Evolutionary conservation across 805 yeast species (phyloP).

Genomic region (Metschnikowia corniflorae): DNA sequence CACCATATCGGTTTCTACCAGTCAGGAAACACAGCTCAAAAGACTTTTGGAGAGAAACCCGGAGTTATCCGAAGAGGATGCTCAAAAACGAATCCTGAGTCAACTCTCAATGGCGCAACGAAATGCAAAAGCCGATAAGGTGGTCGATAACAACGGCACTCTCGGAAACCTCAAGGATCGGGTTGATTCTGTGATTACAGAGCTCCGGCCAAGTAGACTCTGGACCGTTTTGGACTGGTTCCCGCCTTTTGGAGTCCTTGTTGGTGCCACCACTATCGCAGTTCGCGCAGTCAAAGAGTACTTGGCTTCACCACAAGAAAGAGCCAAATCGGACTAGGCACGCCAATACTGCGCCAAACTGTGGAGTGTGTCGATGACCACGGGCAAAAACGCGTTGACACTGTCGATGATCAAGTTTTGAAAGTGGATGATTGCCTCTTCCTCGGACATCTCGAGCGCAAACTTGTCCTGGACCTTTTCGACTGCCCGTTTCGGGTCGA

Average conservation of each 20-base stretch:
- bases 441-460: conserved; percentile 89
- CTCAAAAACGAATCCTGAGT: conserved; percentile 63
- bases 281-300: conserved; percentile 1
- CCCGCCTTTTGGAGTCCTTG: conserved; percentile 37
- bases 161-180: conserved; percentile 21
- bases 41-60: conserved; percentile 68
- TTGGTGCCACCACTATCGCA: conserved; percentile 8
- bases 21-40: conserved; percentile 51
- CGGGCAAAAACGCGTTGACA: conserved; percentile 89
- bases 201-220: conserved; percentile 28
- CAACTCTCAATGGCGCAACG: conserved; percentile 71
- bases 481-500: conserved; percentile 83
- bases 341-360: conserved; percentile 98
- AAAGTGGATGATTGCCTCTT: conserved; percentile 92
- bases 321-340: conserved; percentile 43
- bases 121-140: conserved; percentile 55
- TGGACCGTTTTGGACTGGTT: conserved; percentile 29
- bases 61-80: conserved; percentile 61
- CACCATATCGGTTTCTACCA: conserved; percentile 65
- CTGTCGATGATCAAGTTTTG: conserved; percentile 91
- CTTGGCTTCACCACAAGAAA: neutral
- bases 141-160: conserved; percentile 56
- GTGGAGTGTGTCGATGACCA: conserved; percentile 91
- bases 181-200: conserved; percentile 23
- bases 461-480: conserved; percentile 92